A percentile compares a stretch with the other conserved stretches of the same genome.
Conservation (phyloP, 192 early-diverging fungal genomes). For the Jimgerdemannia lactiflua region DNA sequence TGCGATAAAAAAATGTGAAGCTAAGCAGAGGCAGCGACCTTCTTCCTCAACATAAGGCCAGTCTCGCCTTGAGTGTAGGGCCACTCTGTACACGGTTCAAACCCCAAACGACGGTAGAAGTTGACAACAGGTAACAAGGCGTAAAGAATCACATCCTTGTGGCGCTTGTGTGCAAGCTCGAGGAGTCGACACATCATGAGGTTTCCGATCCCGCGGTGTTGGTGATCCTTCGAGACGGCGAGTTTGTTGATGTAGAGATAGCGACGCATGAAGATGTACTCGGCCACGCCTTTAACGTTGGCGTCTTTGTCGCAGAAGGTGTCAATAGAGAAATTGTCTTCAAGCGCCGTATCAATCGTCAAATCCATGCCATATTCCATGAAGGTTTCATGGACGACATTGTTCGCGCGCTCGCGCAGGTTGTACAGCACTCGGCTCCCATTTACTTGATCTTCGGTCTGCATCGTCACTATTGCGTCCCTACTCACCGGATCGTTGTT, state of each 20-base stretch:
- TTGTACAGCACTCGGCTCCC: background rate
- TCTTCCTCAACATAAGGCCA: constrained; percentile 32
- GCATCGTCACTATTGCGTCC: constrained; percentile 11
- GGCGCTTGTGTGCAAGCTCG: constrained; percentile 20
- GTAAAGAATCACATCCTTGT: constrained; percentile 40
- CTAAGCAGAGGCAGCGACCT: constrained; percentile 16
- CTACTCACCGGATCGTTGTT: constrained; percentile 1
- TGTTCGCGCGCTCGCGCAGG: constrained; percentile 28
- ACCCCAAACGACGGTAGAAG: constrained; percentile 35
- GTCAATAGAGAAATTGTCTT: constrained; percentile 39
- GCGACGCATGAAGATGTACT: constrained; percentile 40
- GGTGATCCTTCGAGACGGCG: constrained; percentile 30
- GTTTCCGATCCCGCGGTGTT: constrained; percentile 32
- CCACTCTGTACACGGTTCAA: constrained; percentile 35
- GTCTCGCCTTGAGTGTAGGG: constrained; percentile 26
- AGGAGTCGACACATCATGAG: constrained; percentile 31
- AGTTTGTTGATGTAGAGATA: constrained; percentile 43
- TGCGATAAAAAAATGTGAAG: no score
- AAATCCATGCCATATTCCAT: constrained; percentile 34
- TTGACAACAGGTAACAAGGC: constrained; percentile 28
- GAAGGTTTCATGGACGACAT: constrained; percentile 20
- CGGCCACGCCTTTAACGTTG: constrained; percentile 31
- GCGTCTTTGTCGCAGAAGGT: constrained; percentile 27
- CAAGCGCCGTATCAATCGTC: constrained; percentile 29
- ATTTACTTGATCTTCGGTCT: constrained; percentile 7